These are phyloP conservation scores for Syncephalastrum contaminatum DNA, from an alignment of 371 early-diverging fungal species.

Conservation along the genomic window DNA sequence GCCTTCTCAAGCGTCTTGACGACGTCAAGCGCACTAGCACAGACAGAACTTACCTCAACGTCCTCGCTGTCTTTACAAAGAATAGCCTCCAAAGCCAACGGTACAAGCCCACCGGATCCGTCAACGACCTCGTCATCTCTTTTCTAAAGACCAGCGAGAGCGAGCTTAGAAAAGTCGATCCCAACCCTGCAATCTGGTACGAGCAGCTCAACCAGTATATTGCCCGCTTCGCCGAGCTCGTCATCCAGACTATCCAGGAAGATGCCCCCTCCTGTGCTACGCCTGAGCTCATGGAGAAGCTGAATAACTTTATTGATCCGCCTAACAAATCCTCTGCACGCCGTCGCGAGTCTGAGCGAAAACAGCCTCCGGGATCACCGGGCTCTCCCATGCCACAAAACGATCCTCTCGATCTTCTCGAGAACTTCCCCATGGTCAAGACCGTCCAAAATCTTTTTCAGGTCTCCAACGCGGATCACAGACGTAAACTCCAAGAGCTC, in stretches of 20 bases:
- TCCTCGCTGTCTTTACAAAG: conserved; percentile 21
- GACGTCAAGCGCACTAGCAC: conserved; percentile 28
- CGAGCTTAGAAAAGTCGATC: conserved; percentile 22
- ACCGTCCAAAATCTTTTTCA: conserved; percentile 47
- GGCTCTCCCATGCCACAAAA: conserved; percentile 10
- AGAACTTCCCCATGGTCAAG: conserved; percentile 41
- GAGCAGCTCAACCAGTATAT: conserved; percentile 34
- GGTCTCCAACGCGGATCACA: conserved; percentile 35
- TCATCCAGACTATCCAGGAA: conserved; percentile 40
- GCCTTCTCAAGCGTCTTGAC: conserved; percentile 30
- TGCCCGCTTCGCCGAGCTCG: conserved; percentile 32
- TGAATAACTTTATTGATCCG: conserved; percentile 27
- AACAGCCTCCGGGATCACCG: conserved; percentile 15
- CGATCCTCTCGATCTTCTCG: conserved; percentile 36
- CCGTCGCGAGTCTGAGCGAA: conserved; percentile 15
- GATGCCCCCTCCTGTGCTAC: conserved; percentile 36
- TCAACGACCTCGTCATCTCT: conserved; percentile 36
- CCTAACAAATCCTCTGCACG: conserved; percentile 11
- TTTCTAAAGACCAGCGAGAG: conserved; percentile 36
- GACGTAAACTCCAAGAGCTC: conserved; percentile 40
- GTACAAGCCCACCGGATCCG: conserved; percentile 30
- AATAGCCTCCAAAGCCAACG: conserved; percentile 27
- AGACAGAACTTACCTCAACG: conserved; percentile 21
- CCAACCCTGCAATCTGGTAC: conserved; percentile 23
- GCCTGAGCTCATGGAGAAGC: conserved; percentile 38